These are phyloP conservation scores for Iris pallida DNA, from an alignment of 116 monocot species.

Conservation along the genomic window DNA sequence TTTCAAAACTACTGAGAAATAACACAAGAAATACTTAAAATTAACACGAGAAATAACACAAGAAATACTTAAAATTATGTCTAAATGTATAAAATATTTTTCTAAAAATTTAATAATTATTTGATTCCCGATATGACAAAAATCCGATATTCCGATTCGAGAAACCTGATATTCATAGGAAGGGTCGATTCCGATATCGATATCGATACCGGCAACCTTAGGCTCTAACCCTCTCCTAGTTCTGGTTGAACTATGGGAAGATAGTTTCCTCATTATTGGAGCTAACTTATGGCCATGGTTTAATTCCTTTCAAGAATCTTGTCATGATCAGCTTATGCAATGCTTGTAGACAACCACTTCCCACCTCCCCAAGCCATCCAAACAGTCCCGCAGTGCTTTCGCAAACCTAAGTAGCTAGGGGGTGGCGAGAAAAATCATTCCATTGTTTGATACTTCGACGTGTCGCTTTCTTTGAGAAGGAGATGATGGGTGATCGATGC, in stretches of 20 bases:
- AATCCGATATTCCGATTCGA: no score
- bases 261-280: neutral
- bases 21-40: no score
- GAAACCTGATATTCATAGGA: no score
- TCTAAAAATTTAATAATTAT: no score
- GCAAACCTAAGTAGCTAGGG: slow-evolving; percentile 14
- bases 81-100: no score
- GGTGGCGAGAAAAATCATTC: neutral
- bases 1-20: no score
- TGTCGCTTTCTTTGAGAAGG: slow-evolving; percentile 12
- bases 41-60: no score
- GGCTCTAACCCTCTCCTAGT: neutral
- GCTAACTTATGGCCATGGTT: slow-evolving; percentile 1
- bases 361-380: slow-evolving; percentile 38
- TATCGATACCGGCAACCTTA: no score
- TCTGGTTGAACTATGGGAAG: neutral
- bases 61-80: no score
- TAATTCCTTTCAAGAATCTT: slow-evolving; percentile 24
- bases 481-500: slow-evolving; percentile 7
- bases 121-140: no score
- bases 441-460: slow-evolving; percentile 6
- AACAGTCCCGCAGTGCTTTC: slow-evolving; percentile 5
- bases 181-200: no score
- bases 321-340: slow-evolving; percentile 14
- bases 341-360: slow-evolving; percentile 42